Evolutionary conservation across 768 basidiomycete genomes (phyloP).

Genomic region (Mycena chlorophos): DNA sequence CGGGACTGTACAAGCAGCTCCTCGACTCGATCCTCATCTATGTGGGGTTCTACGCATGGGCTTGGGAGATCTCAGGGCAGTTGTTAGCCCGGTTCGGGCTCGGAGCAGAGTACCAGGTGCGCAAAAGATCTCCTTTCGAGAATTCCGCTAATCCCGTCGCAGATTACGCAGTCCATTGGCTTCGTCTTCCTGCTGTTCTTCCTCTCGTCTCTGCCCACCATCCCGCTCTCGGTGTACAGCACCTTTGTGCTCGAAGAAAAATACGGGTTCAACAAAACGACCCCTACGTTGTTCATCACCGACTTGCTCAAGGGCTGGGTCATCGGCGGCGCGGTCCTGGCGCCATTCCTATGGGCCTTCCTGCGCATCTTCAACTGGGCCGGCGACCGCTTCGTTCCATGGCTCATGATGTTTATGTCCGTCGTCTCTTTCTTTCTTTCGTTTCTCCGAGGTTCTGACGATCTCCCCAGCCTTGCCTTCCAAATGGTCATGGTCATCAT

Average conservation of each 20-base stretch:
- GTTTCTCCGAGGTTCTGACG: not conserved
- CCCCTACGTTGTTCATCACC: slow-evolving; percentile 66
- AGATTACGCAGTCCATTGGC: slow-evolving; percentile 85
- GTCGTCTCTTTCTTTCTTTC: slow-evolving; percentile 27
- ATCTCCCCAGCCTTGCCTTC: slow-evolving; percentile 61
- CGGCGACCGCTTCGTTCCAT: slow-evolving; percentile 88
- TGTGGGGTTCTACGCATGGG: slow-evolving; percentile 79
- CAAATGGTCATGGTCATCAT: slow-evolving; percentile 82
- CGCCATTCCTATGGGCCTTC: slow-evolving; percentile 86
- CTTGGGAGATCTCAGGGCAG: slow-evolving; percentile 67
- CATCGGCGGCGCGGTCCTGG: slow-evolving; percentile 68
- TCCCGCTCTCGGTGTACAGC: slow-evolving; percentile 79
- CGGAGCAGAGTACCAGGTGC: slow-evolving; percentile 71
- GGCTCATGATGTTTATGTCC: slow-evolving; percentile 91
- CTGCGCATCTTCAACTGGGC: slow-evolving; percentile 91
- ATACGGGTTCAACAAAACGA: slow-evolving; percentile 97
- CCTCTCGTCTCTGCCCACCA: slow-evolving; percentile 61
- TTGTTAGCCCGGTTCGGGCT: slow-evolving; percentile 58
- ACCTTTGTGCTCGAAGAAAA: slow-evolving; percentile 95
- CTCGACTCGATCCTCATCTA: slow-evolving; percentile 72
- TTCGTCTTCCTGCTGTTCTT: slow-evolving; percentile 72
- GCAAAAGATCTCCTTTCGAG: slow-evolving; percentile 16
- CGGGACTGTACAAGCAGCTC: slow-evolving; percentile 71
- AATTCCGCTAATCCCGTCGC: not conserved
- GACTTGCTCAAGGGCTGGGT: slow-evolving; percentile 83